phyloP scores from a whole-genome alignment of 1,139 yeast genomes.

The Candida mesenterica region DNA sequence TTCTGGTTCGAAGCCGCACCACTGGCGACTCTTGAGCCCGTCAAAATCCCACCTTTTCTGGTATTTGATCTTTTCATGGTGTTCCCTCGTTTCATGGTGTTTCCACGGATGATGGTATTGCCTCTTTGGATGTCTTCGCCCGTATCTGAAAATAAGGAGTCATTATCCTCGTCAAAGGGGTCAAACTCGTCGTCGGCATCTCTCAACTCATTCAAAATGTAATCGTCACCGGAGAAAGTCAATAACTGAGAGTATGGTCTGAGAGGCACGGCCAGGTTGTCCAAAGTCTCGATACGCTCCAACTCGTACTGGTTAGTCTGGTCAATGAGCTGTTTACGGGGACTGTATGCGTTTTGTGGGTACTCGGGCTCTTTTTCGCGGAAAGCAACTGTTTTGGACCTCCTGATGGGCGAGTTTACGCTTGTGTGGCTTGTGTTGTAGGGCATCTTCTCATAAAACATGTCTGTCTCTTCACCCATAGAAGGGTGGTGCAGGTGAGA shows the following conservation, averaged over 20 bases:
- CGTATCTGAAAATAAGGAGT: conserved; percentile 42
- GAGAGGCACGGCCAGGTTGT: conserved; percentile 14
- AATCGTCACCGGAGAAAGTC: conserved; percentile 40
- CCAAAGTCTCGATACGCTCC: conserved; percentile 22
- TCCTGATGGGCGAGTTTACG: conserved; percentile 12
- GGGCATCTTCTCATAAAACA: conserved; percentile 14
- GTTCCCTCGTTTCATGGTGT: conserved; percentile 26
- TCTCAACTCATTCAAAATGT: conserved; percentile 40
- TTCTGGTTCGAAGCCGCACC: neutral
- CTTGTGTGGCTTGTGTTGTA: conserved; percentile 8
- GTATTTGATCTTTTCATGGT: conserved; percentile 28
- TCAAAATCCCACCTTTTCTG: conserved; percentile 11
- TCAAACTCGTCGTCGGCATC: conserved; percentile 43
- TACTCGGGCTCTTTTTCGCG: conserved; percentile 36
- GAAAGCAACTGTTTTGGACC: conserved; percentile 34
- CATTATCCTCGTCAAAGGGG: conserved; percentile 46
- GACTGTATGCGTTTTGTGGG: conserved; percentile 32
- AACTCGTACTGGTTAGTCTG: conserved; percentile 23
- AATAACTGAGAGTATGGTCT: conserved; percentile 24
- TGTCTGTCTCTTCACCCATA: conserved; percentile 13
- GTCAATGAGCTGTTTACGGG: conserved; percentile 23
- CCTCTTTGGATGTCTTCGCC: conserved; percentile 41
- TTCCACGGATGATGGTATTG: conserved; percentile 28
- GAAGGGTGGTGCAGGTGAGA: neutral
- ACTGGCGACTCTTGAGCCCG: neutral